Evolutionary conservation across 768 basidiomycete genomes (phyloP).

Genomic region (Clitopilus passeckerianus): DNA sequence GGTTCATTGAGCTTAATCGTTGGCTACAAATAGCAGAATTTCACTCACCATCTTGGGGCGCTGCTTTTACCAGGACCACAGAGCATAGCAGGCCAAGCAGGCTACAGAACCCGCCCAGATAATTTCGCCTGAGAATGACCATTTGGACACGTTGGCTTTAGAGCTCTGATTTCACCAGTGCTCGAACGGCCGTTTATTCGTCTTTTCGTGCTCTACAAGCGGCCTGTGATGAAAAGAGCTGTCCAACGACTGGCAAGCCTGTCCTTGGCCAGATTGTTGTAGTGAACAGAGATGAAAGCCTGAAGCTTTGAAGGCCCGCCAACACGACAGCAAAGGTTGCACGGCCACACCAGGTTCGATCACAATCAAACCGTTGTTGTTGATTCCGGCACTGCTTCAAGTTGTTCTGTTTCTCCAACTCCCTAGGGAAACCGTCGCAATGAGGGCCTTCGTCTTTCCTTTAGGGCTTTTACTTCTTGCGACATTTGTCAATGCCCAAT

Average conservation of each 20-base stretch:
- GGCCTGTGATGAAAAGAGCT: not conserved
- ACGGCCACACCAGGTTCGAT: not conserved
- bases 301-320: not conserved
- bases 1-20: not conserved
- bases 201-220: not conserved
- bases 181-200: not conserved
- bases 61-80: conserved; percentile 13
- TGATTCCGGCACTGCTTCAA: not conserved
- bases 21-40: not conserved
- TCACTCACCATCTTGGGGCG: conserved; percentile 37
- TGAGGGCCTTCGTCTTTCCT: conserved; percentile 40
- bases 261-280: not conserved
- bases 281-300: not conserved
- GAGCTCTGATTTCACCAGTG: not conserved
- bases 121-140: conserved; percentile 7
- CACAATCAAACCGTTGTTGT: not conserved
- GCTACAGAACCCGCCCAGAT: conserved; percentile 8
- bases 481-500: conserved; percentile 51
- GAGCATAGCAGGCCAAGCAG: conserved; percentile 9
- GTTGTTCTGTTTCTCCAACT: not conserved
- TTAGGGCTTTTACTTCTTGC: conserved; percentile 24
- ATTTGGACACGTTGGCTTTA: not conserved
- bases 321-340: not conserved
- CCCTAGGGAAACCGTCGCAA: conserved; percentile 22
- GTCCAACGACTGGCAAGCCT: too few species aligned